These are phyloP conservation scores for Oryza brachyantha DNA, from an alignment of 176 grass and related monocot species.

Conservation along the genomic window DNA sequence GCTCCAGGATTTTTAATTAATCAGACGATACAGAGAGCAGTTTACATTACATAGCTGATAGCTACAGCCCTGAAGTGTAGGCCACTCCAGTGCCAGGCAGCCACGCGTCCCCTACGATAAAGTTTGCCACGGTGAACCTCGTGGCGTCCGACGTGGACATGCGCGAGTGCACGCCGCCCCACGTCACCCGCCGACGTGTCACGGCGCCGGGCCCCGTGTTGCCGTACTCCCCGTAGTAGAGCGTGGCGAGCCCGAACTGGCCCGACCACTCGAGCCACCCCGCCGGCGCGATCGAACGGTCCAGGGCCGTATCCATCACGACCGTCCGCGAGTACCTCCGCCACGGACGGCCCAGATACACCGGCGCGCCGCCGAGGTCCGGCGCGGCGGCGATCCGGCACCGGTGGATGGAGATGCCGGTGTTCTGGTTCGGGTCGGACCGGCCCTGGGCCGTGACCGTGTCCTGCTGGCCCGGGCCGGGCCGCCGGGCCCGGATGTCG, in stretches of 20 bases:
- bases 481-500: slow-evolving; percentile 43
- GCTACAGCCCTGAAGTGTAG: slow-evolving; percentile 53
- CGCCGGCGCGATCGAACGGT: slow-evolving; percentile 30
- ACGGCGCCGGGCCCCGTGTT: slow-evolving; percentile 47
- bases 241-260: slow-evolving; percentile 35
- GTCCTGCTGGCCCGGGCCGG: slow-evolving; percentile 21
- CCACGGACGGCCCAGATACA: slow-evolving; percentile 83
- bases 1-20: background rate
- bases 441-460: slow-evolving; percentile 74
- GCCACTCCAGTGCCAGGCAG: slow-evolving; percentile 39
- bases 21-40: background rate
- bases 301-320: slow-evolving; percentile 49
- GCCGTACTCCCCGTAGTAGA: slow-evolving; percentile 76
- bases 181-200: slow-evolving; percentile 39
- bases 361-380: slow-evolving; percentile 41
- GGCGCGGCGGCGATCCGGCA: slow-evolving; percentile 40
- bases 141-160: slow-evolving; percentile 45
- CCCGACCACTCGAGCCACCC: slow-evolving; percentile 69
- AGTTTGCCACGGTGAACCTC: slow-evolving; percentile 50
- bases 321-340: slow-evolving; percentile 48
- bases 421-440: slow-evolving; percentile 68
- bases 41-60: too few species aligned
- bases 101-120: slow-evolving; percentile 62
- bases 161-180: slow-evolving; percentile 44
- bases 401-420: slow-evolving; percentile 68